These are phyloP conservation scores for Geotrichum siamense DNA, from an alignment of 1,139 yeast genomes.

Conservation along the genomic window DNA sequence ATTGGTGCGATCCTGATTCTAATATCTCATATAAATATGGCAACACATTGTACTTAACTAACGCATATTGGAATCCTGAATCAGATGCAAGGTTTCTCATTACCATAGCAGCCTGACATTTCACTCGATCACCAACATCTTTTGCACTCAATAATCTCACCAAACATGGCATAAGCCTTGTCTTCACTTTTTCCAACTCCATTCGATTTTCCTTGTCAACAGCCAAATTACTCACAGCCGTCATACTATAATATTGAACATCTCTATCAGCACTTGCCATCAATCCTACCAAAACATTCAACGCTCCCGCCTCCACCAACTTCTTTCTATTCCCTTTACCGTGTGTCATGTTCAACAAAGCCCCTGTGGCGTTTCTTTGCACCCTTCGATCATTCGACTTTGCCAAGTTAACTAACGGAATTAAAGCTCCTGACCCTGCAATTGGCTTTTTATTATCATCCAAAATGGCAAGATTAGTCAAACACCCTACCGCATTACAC, in stretches of 20 bases:
- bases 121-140: constrained; percentile 78
- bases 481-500: constrained; percentile 98
- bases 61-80: constrained; percentile 83
- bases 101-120: constrained; percentile 97
- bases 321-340: constrained; percentile 95
- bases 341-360: constrained; percentile 94
- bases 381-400: constrained; percentile 92
- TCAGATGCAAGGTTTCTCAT: constrained; percentile 93
- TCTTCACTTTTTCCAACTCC: constrained; percentile 85
- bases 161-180: constrained; percentile 81
- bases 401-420: constrained; percentile 89
- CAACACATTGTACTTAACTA: constrained; percentile 80
- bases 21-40: constrained; percentile 83
- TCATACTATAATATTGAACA: constrained; percentile 96
- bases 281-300: constrained; percentile 89
- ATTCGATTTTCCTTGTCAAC: constrained; percentile 90
- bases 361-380: constrained; percentile 98
- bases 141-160: constrained; percentile 83
- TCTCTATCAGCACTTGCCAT: constrained; percentile 86
- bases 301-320: constrained; percentile 95
- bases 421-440: constrained; percentile 94
- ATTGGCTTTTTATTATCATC: constrained; percentile 94
- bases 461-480: constrained; percentile 96
- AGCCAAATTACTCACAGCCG: constrained; percentile 93
- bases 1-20: constrained; percentile 85